Conservation (phyloP, 768 basidiomycete genomes). For the Hydnomerulius pinastri region DNA sequence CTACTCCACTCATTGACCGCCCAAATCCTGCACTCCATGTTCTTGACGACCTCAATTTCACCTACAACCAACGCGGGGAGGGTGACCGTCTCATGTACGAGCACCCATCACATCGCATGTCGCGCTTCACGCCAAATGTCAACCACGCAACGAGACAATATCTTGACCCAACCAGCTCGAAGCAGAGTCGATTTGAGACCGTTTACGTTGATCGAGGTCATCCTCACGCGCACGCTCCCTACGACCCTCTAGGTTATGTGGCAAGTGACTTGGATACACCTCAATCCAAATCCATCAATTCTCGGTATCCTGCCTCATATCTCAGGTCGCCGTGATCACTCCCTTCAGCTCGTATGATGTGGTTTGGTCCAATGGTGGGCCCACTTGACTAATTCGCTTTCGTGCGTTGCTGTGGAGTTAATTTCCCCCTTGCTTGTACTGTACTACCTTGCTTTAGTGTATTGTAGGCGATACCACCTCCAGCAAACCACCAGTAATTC, state of each 20-base stretch:
- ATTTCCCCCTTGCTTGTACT: neutral
- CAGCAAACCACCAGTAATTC: neutral
- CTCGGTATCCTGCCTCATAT: neutral
- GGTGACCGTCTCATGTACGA: neutral
- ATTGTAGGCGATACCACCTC: neutral
- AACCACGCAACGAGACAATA: neutral
- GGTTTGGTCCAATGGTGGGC: too few relatives aligned
- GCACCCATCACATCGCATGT: neutral
- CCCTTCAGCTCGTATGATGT: too few relatives aligned
- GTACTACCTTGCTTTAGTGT: neutral
- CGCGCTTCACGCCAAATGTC: neutral
- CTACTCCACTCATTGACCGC: neutral
- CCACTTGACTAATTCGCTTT: too few relatives aligned
- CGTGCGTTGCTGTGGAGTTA: too few relatives aligned
- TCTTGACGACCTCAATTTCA: neutral
- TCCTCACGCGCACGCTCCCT: neutral
- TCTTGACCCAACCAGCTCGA: neutral
- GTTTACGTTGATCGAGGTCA: neutral
- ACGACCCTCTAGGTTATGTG: neutral
- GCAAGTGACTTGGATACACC: neutral
- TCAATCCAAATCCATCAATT: too few relatives aligned
- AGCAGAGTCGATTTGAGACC: neutral
- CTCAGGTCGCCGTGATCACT: neutral
- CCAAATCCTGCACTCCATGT: neutral
- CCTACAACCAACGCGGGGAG: neutral